Conservation (phyloP, 2,329 filamentous ascomycete genomes). For the Polytolypa hystricis region DNA sequence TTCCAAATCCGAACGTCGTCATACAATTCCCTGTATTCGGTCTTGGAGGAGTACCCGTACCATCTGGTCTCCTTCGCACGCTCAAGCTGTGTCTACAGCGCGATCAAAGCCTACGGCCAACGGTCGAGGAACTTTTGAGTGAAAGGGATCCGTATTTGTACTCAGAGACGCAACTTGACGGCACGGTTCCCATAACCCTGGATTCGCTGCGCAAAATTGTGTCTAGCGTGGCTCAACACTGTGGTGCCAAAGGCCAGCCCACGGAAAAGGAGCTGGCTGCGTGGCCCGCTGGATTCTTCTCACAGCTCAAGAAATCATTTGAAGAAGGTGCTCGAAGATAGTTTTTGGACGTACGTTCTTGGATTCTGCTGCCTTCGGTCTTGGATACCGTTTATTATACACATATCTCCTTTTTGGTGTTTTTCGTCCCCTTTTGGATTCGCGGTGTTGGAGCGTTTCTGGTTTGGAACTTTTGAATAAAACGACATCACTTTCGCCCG, state of each 20-base stretch:
- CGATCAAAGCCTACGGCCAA: slow-evolving; percentile 46
- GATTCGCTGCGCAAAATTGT: slow-evolving; percentile 51
- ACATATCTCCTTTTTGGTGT: neutral
- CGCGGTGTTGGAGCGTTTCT: neutral
- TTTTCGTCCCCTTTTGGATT: neutral
- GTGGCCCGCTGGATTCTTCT: slow-evolving; percentile 39
- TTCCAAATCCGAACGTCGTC: slow-evolving; percentile 38
- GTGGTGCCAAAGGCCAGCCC: slow-evolving; percentile 44
- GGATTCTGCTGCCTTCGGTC: neutral
- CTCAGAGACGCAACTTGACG: slow-evolving; percentile 40
- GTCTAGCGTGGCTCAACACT: slow-evolving; percentile 49
- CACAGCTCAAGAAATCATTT: slow-evolving; percentile 36
- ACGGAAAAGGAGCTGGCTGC: slow-evolving; percentile 44
- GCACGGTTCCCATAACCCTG: slow-evolving; percentile 41
- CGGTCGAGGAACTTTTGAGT: slow-evolving; percentile 44
- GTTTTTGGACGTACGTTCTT: too few relatives aligned
- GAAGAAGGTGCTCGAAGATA: too few relatives aligned
- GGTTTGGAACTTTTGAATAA: neutral
- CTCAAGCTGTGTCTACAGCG: slow-evolving; percentile 49
- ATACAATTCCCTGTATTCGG: slow-evolving; percentile 37
- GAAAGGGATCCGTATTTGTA: slow-evolving; percentile 48
- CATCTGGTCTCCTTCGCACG: slow-evolving; percentile 44
- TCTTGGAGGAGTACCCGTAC: slow-evolving; percentile 40
- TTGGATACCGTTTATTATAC: neutral
- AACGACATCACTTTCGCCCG: too few relatives aligned